Evolutionary conservation across 306 rosid genomes (phyloP).

Genomic region (Medicago lupulina): DNA sequence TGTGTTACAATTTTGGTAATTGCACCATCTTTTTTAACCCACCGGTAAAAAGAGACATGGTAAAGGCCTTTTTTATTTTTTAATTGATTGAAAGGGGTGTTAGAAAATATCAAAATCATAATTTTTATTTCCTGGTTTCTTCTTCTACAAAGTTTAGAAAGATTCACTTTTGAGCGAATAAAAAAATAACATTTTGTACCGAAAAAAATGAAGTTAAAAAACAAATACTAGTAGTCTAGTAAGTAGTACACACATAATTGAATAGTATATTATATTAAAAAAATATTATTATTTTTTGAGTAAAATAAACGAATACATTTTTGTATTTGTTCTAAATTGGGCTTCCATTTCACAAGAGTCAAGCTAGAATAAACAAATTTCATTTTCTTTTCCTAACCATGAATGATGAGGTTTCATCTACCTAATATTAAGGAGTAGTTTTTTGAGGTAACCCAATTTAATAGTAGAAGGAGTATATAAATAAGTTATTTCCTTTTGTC

Average conservation of each 20-base stretch:
- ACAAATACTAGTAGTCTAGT: not conserved
- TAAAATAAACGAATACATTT: not conserved
- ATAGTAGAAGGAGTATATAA: slow-evolving; percentile 1
- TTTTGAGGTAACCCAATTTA: too few species aligned
- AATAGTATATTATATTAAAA: not conserved
- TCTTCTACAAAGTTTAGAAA: not conserved
- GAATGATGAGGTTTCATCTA: not conserved
- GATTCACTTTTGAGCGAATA: not conserved
- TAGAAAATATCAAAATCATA: too few species aligned
- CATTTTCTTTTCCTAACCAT: slow-evolving; percentile 10
- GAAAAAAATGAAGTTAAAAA: too few species aligned
- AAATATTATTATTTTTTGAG: not conserved
- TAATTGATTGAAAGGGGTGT: too few species aligned
- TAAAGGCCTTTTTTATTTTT: too few species aligned
- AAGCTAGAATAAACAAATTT: slow-evolving; percentile 2
- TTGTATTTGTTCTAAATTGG: not conserved
- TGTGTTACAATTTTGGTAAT: too few species aligned
- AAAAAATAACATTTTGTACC: not conserved
- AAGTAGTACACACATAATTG: not conserved
- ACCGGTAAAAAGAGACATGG: too few species aligned
- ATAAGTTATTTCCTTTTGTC: slow-evolving; percentile 25
- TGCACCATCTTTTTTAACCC: too few species aligned
- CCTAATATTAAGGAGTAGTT: too few species aligned
- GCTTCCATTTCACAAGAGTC: not conserved
- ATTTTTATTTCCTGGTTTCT: not conserved